Conservation (phyloP, 345 rosid genomes). For the Syzygium grande region DNA sequence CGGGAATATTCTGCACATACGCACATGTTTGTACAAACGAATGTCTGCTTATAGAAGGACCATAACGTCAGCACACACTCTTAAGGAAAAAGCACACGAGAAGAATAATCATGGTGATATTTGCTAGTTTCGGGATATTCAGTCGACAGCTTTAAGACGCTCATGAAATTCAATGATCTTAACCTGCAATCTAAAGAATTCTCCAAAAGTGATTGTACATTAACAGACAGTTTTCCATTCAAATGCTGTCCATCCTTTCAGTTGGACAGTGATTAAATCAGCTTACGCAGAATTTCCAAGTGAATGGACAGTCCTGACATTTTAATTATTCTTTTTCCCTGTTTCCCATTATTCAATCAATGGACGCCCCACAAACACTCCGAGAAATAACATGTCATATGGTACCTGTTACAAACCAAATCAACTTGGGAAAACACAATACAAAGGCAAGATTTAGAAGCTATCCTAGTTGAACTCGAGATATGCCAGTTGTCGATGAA, state of each 20-base stretch:
- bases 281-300: not conserved
- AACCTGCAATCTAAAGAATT: not conserved
- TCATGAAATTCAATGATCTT: not conserved
- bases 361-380: not conserved
- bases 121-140: not conserved
- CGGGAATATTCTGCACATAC: not conserved
- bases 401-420: not conserved
- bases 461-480: not conserved
- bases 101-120: not conserved
- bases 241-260: not conserved
- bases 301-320: not conserved
- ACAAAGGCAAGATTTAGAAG: not conserved
- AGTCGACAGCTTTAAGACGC: not conserved
- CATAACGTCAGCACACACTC: not conserved
- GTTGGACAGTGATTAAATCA: not conserved
- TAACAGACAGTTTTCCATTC: not conserved
- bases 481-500: not conserved
- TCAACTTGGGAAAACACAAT: not conserved
- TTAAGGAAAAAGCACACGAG: not conserved
- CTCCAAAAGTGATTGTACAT: not conserved
- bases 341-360: not conserved
- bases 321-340: not conserved
- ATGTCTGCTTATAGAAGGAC: not conserved
- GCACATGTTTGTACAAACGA: not conserved
- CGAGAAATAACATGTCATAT: not conserved